phyloP scores from a whole-genome alignment of 176 grass and related monocot genomes.

The Otatea glauca region DNA sequence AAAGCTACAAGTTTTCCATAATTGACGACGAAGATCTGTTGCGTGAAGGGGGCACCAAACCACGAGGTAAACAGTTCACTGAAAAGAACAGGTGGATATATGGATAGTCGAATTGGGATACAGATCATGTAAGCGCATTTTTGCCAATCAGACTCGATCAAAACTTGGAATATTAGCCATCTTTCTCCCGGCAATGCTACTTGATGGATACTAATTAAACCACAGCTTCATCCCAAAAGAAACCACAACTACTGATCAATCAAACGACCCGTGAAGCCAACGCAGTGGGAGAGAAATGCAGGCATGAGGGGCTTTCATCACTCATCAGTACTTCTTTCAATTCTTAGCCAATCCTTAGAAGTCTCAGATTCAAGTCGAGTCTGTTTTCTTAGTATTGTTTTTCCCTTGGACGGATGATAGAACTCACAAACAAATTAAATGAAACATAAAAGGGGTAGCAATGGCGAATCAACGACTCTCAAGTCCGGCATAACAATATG shows the following conservation, averaged over 20 bases:
- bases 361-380: not conserved
- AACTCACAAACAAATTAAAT: not conserved
- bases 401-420: not conserved
- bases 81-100: not conserved
- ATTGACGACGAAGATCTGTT: conserved; percentile 3
- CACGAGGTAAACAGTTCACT: conserved; percentile 30
- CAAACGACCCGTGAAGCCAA: not conserved
- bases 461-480: no score
- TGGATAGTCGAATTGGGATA: not conserved
- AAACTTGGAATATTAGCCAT: not conserved
- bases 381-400: not conserved
- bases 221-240: not conserved
- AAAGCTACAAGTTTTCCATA: not conserved
- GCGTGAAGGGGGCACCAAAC: not conserved
- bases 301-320: not conserved
- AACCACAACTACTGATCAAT: no score
- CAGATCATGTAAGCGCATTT: conserved; percentile 9
- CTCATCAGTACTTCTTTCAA: not conserved
- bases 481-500: no score
- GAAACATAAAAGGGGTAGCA: not conserved
- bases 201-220: not conserved
- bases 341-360: not conserved
- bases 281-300: not conserved
- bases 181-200: not conserved
- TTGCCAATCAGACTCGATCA: not conserved